Base-by-base conservation (phyloP, 1,139 yeast species). In the Candida dubliniensis region DNA sequence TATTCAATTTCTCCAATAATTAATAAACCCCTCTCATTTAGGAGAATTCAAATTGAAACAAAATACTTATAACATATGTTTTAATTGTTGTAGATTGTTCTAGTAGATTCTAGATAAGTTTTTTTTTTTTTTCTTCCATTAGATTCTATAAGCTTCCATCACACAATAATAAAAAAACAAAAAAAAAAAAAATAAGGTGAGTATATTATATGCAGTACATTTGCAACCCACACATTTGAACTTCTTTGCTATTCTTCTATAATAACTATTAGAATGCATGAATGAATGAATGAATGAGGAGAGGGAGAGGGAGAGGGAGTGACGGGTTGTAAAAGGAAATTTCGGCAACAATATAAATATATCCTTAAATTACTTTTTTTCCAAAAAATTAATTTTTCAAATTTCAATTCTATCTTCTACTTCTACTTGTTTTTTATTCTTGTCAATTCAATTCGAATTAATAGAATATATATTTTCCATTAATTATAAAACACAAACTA, bases 391-490 rank as follows among this genome's bases (percentile, higher is more conserved):
- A 18, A 36, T 18, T 23, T 37, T 31, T 15, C 12, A 24, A 23
- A 12, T 18, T 15, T 30, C 29, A 4, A 12, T 29, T 15, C 26
- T 9, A 24, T 30, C n/a, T n/a, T 32, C 31, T 34, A 10, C 14
- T 34, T 25, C 23, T 34, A 18, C n/a, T 29, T 26, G 31, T 13
- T 31, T 37, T 23, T 36, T 36, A 6, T 18, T 41, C 25, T 26
- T 14, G 24, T 30, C 34, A 27, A 31, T 35, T 35, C 29, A 29
- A 25, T 31, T 41, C 36, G 44, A 41, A 31, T 35, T 32, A 41
- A 15, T 41, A 36, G 43, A 41, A 26, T 34, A 23, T 15, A 36
- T 25, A 23, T 9, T 24, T 13, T 6, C n/a, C 24, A 18, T 13
- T 24, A 23, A 15, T 14, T 25, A 26, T 12, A 15, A 15, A 32